Evolutionary conservation across 208 protist species (phyloP).

Genomic region (Trypanosoma platydactyli): DNA sequence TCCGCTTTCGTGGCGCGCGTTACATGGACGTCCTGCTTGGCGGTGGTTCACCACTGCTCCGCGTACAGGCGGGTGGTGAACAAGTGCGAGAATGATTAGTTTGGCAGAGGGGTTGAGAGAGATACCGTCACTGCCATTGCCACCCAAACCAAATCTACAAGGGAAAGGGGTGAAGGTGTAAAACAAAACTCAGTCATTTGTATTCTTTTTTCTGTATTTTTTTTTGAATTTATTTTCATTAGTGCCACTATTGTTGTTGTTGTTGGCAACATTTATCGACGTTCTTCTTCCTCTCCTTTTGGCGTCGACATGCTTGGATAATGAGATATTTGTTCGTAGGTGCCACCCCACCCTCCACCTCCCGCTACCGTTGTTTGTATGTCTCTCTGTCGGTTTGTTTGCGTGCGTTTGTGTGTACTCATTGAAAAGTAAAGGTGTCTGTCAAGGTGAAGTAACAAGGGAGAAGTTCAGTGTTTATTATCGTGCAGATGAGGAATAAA

Average conservation of each 20-base stretch:
- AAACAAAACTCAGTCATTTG: not conserved
- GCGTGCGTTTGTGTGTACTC: not conserved
- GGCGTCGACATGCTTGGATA: not conserved
- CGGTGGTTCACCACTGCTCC: not conserved
- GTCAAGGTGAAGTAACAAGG: not conserved
- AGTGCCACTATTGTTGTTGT: conserved; percentile 17
- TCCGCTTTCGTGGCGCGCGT: conserved; percentile 42
- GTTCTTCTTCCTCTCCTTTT: not conserved
- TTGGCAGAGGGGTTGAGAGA: no score
- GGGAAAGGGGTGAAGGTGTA: no score
- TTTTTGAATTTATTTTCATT: conserved; percentile 6
- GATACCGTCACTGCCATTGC: no score
- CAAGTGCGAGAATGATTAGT: no score
- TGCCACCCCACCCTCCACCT: not conserved
- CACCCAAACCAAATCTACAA: no score
- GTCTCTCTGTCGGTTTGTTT: not conserved
- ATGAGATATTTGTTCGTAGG: no score
- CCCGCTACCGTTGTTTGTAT: not conserved
- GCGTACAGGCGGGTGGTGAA: no score
- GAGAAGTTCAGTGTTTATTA: no score
- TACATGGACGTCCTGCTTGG: conserved; percentile 45
- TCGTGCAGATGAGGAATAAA: no score
- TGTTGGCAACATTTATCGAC: not conserved
- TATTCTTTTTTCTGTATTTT: not conserved
- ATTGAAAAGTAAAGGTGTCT: not conserved